These are phyloP conservation scores for Solanum pimpinellifolium DNA, from an alignment of 257 asterid species.

Conservation along the genomic window DNA sequence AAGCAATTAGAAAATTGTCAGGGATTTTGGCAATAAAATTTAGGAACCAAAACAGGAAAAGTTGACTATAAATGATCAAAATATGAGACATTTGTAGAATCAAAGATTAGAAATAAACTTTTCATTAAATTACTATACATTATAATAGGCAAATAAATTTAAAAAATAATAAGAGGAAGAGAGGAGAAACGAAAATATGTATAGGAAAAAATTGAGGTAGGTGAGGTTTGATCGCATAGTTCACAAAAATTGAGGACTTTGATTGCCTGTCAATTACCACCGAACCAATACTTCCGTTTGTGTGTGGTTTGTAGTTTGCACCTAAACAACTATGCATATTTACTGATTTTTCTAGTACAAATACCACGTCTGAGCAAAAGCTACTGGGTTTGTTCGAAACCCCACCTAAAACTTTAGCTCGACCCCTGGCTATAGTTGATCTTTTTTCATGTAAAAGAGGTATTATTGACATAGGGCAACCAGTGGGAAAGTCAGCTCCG, in stretches of 20 bases:
- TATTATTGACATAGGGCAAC: not conserved
- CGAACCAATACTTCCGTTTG: not conserved
- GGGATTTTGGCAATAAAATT: not conserved
- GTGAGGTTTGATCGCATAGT: not conserved
- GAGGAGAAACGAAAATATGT: not conserved
- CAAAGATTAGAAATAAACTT: not conserved
- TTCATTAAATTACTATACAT: not conserved
- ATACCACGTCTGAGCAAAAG: not conserved
- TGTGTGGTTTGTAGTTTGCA: not conserved
- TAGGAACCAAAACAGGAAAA: not conserved
- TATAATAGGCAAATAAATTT: not conserved
- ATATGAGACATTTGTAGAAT: not conserved
- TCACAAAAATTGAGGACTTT: not conserved
- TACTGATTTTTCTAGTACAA: not conserved
- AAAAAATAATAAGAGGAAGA: not conserved
- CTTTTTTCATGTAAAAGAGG: not conserved
- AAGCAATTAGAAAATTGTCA: too few relatives aligned
- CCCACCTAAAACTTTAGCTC: not conserved
- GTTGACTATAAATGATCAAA: not conserved
- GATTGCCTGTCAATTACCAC: not conserved
- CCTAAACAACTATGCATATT: not conserved
- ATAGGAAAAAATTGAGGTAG: not conserved
- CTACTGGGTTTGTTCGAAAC: not conserved
- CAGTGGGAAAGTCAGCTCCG: not conserved
- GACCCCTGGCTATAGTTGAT: not conserved